Conservation (phyloP, 2,329 filamentous ascomycete species). For the Fusarium paranaense region DNA sequence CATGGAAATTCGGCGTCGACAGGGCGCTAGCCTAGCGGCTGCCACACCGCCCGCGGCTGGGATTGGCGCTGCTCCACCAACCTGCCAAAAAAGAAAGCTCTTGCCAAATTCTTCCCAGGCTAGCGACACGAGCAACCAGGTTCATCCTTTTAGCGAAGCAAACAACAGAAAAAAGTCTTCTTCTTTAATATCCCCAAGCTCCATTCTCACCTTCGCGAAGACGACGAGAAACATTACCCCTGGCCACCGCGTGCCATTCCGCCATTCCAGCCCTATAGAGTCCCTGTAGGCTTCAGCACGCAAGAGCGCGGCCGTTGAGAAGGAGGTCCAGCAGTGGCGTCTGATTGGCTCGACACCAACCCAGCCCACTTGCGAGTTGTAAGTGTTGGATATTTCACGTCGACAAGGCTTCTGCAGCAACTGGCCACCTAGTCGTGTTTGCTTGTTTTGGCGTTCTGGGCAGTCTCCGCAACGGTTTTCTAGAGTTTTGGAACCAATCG, state of each 20-base stretch:
- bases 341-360: constrained; percentile 22
- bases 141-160: constrained; percentile 16
- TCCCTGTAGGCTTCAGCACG: constrained; percentile 13
- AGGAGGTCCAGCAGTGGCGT: neutral
- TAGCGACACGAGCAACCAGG: constrained; percentile 13
- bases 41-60: constrained; percentile 45
- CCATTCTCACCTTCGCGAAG: neutral
- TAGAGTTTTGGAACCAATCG: constrained; percentile 10
- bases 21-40: constrained; percentile 32
- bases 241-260: constrained; percentile 4
- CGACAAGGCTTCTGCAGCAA: constrained; percentile 3
- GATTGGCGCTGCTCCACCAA: constrained; percentile 30
- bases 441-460: constrained; percentile 22
- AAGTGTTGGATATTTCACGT: constrained; percentile 27
- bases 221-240: constrained; percentile 4
- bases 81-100: constrained; percentile 36
- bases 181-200: constrained; percentile 12
- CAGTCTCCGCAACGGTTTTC: constrained; percentile 14
- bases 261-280: neutral
- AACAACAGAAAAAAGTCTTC: constrained; percentile 27
- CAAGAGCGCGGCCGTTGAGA: constrained; percentile 13
- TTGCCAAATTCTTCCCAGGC: constrained; percentile 25
- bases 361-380: constrained; percentile 7
- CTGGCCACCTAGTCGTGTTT: constrained; percentile 16
- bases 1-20: neutral